Conservation (phyloP, 2,329 filamentous ascomycete genomes). For the Alternaria hordeiaustralica region DNA sequence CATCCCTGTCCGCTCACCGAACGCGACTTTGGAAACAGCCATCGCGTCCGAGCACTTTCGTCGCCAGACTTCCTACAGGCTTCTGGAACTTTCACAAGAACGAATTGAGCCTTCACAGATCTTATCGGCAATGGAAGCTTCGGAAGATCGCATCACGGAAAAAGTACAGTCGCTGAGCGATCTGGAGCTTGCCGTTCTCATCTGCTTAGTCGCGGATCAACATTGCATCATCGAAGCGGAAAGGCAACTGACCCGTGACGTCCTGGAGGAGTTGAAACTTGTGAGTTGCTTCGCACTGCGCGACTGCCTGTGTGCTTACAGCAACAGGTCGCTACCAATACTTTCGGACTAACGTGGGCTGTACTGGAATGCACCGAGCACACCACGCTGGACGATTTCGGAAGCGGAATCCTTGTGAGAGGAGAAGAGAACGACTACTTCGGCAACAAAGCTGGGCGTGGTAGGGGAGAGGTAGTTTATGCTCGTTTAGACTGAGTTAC, state of each 20-base stretch:
- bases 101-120: background rate
- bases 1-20: background rate
- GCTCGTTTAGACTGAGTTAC: background rate
- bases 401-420: conserved; percentile 68
- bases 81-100: background rate
- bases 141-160: background rate
- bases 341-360: conserved; percentile 74
- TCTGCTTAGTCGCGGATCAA: conserved; percentile 80
- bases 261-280: conserved; percentile 76
- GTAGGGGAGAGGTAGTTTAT: conserved; percentile 22
- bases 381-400: conserved; percentile 84
- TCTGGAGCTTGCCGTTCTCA: conserved; percentile 82
- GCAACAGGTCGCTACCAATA: conserved; percentile 68
- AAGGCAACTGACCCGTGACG: conserved; percentile 64
- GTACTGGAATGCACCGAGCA: conserved; percentile 74
- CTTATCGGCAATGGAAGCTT: background rate
- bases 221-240: conserved; percentile 88
- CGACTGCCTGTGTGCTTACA: conserved; percentile 7
- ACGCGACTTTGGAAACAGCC: background rate
- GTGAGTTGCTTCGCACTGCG: conserved; percentile 52
- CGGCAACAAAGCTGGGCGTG: conserved; percentile 12
- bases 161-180: conserved; percentile 82
- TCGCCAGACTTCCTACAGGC: background rate
- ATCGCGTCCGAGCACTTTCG: background rate
- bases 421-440: conserved; percentile 35